Percentiles rank a stretch among this genome's conserved stretches.
These are phyloP conservation scores for Solanum virginianum DNA, from an alignment of 257 asterid species.

Conservation along the genomic window DNA sequence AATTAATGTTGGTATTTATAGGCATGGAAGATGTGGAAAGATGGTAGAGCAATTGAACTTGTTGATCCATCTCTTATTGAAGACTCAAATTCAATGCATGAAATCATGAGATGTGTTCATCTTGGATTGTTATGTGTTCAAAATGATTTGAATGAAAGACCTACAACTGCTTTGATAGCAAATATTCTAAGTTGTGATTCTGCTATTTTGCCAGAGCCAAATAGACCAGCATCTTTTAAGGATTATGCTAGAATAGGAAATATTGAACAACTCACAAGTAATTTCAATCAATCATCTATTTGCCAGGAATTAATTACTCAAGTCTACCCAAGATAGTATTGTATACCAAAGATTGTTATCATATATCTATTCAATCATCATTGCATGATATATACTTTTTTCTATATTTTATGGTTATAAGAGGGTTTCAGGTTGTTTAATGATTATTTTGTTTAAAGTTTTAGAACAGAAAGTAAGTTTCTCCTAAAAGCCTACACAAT, in stretches of 20 bases:
- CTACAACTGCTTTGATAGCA: background rate
- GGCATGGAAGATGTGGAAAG: background rate
- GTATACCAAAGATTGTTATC: background rate
- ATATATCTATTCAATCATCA: no score
- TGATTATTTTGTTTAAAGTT: no score
- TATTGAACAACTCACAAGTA: background rate
- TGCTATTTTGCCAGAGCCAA: background rate
- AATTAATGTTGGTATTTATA: background rate
- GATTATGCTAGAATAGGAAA: background rate
- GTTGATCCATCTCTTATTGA: background rate
- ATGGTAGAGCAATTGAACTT: background rate
- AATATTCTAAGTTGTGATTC: background rate
- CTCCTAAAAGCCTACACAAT: no score
- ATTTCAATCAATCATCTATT: background rate
- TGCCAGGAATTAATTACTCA: background rate
- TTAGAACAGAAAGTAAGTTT: no score
- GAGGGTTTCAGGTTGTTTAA: no score
- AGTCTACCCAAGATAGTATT: background rate
- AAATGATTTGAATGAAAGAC: background rate
- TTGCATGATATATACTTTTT: no score
- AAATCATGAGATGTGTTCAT: background rate
- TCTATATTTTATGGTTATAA: no score
- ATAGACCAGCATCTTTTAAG: background rate
- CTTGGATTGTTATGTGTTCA: background rate
- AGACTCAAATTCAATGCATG: background rate